Conservation (phyloP, 2,329 filamentous ascomycete genomes). For the Cryoendolithus antarcticus region DNA sequence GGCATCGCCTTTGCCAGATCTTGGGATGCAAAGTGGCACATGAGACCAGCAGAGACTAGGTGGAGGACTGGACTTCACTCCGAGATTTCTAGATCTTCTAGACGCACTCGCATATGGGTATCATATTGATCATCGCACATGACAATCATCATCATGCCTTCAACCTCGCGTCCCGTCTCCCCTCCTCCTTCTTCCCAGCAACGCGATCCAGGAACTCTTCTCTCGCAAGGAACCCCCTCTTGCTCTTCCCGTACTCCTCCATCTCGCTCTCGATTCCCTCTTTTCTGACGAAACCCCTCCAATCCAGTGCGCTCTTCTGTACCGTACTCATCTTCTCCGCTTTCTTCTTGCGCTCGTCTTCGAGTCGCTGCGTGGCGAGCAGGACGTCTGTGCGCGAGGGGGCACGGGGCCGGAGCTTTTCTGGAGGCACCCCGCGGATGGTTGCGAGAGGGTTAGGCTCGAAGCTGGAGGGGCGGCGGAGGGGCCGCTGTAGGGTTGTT, state of each 20-base stretch:
- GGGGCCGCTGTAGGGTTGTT: slow-evolving; percentile 26
- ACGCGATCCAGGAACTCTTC: slow-evolving; percentile 52
- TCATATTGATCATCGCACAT: too few species aligned
- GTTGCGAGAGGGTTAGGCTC: slow-evolving; percentile 38
- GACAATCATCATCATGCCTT: slow-evolving; percentile 18
- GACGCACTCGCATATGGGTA: too few species aligned
- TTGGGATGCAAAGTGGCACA: too few species aligned
- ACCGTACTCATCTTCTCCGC: slow-evolving; percentile 53
- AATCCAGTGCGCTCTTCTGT: slow-evolving; percentile 53
- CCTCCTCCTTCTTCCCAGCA: slow-evolving; percentile 43
- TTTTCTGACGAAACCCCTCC: slow-evolving; percentile 51
- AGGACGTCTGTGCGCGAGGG: slow-evolving; percentile 20
- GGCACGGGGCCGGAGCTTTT: slow-evolving; percentile 28
- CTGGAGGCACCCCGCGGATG: slow-evolving; percentile 33
- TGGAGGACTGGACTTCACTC: too few species aligned
- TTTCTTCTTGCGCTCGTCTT: slow-evolving; percentile 26
- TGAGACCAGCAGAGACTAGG: too few species aligned
- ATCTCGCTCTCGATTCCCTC: slow-evolving; percentile 50
- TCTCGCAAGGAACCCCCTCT: slow-evolving; percentile 47
- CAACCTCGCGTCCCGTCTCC: slow-evolving; percentile 39
- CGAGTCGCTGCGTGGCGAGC: slow-evolving; percentile 19
- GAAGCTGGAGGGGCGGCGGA: slow-evolving; percentile 36
- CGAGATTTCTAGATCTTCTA: too few species aligned
- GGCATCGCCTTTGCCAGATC: too few species aligned
- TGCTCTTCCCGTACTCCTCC: slow-evolving; percentile 48